Conservation (phyloP, 345 rosid species). For the Combretum micranthum region DNA sequence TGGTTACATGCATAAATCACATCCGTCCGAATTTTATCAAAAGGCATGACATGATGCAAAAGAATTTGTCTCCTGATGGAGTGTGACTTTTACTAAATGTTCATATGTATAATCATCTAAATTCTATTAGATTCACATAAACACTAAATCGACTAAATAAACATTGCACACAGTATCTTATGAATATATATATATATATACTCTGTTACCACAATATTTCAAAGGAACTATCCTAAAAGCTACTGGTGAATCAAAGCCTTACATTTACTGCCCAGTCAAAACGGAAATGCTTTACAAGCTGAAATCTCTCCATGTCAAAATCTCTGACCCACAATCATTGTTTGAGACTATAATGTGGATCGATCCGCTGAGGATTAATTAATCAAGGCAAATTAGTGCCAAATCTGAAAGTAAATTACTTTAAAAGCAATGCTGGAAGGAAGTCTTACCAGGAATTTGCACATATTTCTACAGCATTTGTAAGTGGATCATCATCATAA, state of each 20-base stretch:
- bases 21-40: no score
- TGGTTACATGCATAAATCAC: no score
- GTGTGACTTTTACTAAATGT: no score
- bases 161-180: no score
- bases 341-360: slow-evolving; percentile 71
- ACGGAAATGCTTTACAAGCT: slow-evolving; percentile 44
- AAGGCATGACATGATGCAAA: neutral
- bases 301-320: slow-evolving; percentile 76
- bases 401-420: neutral
- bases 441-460: slow-evolving; percentile 42
- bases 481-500: slow-evolving; percentile 80
- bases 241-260: slow-evolving; percentile 11
- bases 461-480: slow-evolving; percentile 87
- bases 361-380: slow-evolving; percentile 53
- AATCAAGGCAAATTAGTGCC: slow-evolving; percentile 4
- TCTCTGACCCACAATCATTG: slow-evolving; percentile 75
- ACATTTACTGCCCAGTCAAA: slow-evolving; percentile 80
- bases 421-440: slow-evolving; percentile 11
- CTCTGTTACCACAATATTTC: no score
- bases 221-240: neutral
- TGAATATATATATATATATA: no score
- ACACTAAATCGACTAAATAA: no score
- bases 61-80: no score
- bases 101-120: no score
- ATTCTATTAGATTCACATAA: no score